phyloP scores from a whole-genome alignment of 257 asterid genomes.

The Salvia splendens region DNA sequence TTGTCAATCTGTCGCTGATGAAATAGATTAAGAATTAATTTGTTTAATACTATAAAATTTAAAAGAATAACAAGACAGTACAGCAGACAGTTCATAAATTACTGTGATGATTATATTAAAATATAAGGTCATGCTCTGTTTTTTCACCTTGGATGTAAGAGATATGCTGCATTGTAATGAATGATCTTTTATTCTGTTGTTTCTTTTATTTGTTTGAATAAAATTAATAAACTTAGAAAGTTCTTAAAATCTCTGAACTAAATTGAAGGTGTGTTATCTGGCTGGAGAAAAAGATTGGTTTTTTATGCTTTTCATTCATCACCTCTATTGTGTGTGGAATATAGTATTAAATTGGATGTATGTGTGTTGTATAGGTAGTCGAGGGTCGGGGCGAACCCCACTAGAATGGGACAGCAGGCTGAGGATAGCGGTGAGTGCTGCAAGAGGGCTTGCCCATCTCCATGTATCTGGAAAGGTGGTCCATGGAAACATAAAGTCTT shows the following conservation, averaged over 20 bases:
- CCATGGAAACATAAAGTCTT: slow-evolving; percentile 95
- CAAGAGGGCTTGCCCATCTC: slow-evolving; percentile 85
- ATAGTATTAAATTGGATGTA: no score
- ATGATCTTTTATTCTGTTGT: not conserved
- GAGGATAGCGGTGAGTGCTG: slow-evolving; percentile 69
- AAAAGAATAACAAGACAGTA: not conserved
- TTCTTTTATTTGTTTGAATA: not conserved
- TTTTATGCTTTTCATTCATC: slow-evolving; percentile 2
- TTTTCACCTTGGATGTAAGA: not conserved
- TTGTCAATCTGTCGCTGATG: slow-evolving; percentile 18
- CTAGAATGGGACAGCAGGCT: slow-evolving; percentile 91
- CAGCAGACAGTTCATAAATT: slow-evolving; percentile 2
- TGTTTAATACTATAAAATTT: not conserved
- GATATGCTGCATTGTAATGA: not conserved
- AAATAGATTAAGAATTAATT: slow-evolving; percentile 10
- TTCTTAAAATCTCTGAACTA: not conserved
- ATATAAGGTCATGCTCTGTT: slow-evolving; percentile 23
- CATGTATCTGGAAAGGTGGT: slow-evolving; percentile 65
- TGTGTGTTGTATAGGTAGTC: slow-evolving; percentile 56
- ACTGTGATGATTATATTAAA: not conserved
- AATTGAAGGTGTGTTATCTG: not conserved
- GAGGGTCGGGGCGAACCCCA: slow-evolving; percentile 98
- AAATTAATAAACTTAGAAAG: not conserved
- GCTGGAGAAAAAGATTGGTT: not conserved
- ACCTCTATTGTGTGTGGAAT: not conserved